These are phyloP conservation scores for Panicum virgatum DNA, from an alignment of 202 grass and related monocot genomes.

Conservation along the genomic window DNA sequence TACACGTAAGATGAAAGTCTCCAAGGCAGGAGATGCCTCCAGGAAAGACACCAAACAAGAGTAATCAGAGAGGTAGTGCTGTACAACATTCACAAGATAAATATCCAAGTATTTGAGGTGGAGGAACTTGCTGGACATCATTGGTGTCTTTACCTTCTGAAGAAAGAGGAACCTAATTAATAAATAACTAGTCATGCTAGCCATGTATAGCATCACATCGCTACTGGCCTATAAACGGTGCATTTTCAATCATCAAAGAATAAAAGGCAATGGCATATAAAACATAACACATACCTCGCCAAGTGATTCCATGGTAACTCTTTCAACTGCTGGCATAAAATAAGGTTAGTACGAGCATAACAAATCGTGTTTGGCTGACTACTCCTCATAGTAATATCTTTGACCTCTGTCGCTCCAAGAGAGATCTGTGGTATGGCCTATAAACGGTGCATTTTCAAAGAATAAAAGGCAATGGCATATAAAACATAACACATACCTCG, in stretches of 20 bases:
- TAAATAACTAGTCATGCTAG: background rate
- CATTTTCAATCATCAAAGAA: too few relatives aligned
- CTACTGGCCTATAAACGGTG: too few relatives aligned
- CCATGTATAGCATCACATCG: background rate
- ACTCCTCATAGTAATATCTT: background rate
- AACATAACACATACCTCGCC: background rate
- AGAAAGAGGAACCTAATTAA: background rate
- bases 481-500: background rate
- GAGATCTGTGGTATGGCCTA: background rate
- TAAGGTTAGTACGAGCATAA: background rate
- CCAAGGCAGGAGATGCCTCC: background rate
- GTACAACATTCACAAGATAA: background rate
- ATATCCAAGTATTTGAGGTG: background rate
- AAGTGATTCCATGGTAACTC: background rate
- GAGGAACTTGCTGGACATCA: background rate
- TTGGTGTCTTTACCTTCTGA: background rate
- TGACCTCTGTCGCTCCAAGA: background rate
- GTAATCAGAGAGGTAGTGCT: background rate
- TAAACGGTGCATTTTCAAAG: too few relatives aligned
- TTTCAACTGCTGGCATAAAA: background rate
- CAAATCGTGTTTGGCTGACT: background rate
- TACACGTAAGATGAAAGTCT: background rate
- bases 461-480: too few relatives aligned
- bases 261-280: too few relatives aligned
- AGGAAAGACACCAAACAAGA: background rate